Conservation (phyloP, 768 basidiomycete genomes). For the Solioccasus polychromus region DNA sequence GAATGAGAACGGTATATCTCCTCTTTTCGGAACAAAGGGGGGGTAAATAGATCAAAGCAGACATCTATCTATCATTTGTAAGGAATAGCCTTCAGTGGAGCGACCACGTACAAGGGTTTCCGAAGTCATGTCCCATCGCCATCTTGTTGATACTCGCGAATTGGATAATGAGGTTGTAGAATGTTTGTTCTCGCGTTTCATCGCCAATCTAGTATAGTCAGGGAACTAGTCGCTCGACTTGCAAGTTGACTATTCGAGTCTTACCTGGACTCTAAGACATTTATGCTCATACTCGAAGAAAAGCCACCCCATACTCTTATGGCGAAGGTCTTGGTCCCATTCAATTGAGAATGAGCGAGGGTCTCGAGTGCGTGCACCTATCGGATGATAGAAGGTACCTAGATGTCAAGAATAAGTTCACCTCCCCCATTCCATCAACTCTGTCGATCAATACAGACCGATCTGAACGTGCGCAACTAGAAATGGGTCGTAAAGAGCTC, state of each 20-base stretch:
- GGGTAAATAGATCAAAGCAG: constrained; percentile 64
- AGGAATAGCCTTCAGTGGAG: constrained; percentile 5
- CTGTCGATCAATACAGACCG: constrained; percentile 39
- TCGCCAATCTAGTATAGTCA: constrained; percentile 52
- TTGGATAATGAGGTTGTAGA: constrained; percentile 49
- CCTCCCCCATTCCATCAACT: not conserved
- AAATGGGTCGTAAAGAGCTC: constrained; percentile 44
- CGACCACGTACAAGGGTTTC: constrained; percentile 54
- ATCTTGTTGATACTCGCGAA: constrained; percentile 61
- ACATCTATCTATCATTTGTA: constrained; percentile 42
- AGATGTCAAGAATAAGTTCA: not conserved
- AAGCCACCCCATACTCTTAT: constrained; percentile 49
- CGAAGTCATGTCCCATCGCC: constrained; percentile 56
- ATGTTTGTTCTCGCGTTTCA: constrained; percentile 46
- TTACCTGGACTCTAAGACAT: constrained; percentile 58
- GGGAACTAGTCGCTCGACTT: not conserved
- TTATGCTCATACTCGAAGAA: constrained; percentile 69
- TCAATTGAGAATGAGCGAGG: constrained; percentile 66
- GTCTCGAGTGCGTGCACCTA: constrained; percentile 22
- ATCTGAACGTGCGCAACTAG: constrained; percentile 66
- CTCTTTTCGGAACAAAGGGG: constrained; percentile 61
- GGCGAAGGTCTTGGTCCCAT: constrained; percentile 54
- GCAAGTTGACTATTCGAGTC: constrained; percentile 9
- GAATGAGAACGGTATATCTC: constrained; percentile 54
- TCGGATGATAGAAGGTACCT: constrained; percentile 31